phyloP scores from a whole-genome alignment of 306 rosid genomes.

The Begonia loranthoides region DNA sequence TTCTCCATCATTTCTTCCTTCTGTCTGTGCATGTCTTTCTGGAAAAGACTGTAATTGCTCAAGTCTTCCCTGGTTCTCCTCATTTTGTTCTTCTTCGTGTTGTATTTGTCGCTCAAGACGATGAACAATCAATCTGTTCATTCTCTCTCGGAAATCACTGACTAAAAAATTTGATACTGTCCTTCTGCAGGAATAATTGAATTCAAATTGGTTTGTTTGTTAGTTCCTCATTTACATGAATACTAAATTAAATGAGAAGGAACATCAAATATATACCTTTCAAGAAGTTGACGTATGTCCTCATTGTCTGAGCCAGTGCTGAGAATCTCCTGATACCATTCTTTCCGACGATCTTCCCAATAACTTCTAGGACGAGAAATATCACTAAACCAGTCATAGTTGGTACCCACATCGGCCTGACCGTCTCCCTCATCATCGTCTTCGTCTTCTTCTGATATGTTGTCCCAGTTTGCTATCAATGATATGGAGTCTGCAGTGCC shows the following conservation, averaged over 20 bases:
- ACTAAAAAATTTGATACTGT: conserved; percentile 71
- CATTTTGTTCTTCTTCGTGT: conserved; percentile 17
- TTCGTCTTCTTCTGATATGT: conserved; percentile 19
- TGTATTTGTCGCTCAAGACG: conserved; percentile 39
- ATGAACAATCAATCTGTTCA: conserved; percentile 57
- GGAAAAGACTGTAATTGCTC: conserved; percentile 11
- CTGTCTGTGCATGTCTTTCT: conserved; percentile 12
- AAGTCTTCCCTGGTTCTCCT: conserved; percentile 7
- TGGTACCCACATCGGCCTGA: conserved; percentile 21
- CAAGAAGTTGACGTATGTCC: conserved; percentile 61
- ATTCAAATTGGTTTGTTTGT: neutral
- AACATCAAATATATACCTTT: conserved; percentile 37
- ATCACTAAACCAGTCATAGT: conserved; percentile 54
- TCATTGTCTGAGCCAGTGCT: conserved; percentile 38
- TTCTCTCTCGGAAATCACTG: conserved; percentile 50
- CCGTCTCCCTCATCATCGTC: conserved; percentile 19
- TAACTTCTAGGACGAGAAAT: conserved; percentile 81
- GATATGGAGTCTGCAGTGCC: conserved; percentile 10
- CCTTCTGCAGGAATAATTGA: conserved; percentile 28
- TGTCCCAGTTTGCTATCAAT: conserved; percentile 15
- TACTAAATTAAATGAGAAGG: conserved; percentile 3
- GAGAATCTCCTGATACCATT: conserved; percentile 78
- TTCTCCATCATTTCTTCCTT: conserved; percentile 7
- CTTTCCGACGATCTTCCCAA: conserved; percentile 77
- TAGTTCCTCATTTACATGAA: neutral